These are phyloP conservation scores for Cadophora luteo-olivacea DNA, from an alignment of 2,329 filamentous ascomycete species.

Conservation along the genomic window DNA sequence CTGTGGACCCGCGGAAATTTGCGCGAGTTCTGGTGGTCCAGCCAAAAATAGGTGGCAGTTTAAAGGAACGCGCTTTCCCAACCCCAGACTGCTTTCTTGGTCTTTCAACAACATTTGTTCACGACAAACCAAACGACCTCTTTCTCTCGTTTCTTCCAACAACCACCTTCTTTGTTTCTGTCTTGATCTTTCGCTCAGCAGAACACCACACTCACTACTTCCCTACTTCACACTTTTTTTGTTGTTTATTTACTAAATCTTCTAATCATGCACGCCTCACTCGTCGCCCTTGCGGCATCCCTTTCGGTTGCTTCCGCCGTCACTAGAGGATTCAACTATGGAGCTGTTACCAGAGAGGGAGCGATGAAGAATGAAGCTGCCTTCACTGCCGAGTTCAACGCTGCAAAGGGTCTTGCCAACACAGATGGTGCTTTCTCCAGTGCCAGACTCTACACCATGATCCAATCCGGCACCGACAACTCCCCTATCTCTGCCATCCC, in stretches of 20 bases:
- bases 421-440: conserved; percentile 66
- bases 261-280: conserved; percentile 19
- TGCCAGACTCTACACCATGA: conserved; percentile 71
- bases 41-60: conserved; percentile 10
- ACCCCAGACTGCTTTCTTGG: neutral
- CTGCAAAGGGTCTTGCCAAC: conserved; percentile 67
- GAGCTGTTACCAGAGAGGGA: conserved; percentile 67
- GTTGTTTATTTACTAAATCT: neutral
- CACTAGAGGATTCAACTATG: conserved; percentile 42
- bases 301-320: conserved; percentile 21
- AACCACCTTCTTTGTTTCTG: neutral
- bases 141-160: neutral
- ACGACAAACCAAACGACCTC: neutral
- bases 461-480: conserved; percentile 25
- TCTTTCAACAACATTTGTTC: conserved; percentile 7
- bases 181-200: neutral
- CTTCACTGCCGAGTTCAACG: conserved; percentile 72
- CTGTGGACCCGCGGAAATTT: conserved; percentile 6
- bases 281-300: conserved; percentile 17
- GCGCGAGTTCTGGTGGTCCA: neutral
- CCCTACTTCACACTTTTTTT: too few relatives aligned
- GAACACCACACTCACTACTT: conserved; percentile 9
- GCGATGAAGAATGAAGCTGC: conserved; percentile 64
- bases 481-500: conserved; percentile 73
- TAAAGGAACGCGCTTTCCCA: conserved; percentile 2